Evolutionary conservation across 164 flowering plant species (phyloP).

Genomic region (Sedum album): DNA sequence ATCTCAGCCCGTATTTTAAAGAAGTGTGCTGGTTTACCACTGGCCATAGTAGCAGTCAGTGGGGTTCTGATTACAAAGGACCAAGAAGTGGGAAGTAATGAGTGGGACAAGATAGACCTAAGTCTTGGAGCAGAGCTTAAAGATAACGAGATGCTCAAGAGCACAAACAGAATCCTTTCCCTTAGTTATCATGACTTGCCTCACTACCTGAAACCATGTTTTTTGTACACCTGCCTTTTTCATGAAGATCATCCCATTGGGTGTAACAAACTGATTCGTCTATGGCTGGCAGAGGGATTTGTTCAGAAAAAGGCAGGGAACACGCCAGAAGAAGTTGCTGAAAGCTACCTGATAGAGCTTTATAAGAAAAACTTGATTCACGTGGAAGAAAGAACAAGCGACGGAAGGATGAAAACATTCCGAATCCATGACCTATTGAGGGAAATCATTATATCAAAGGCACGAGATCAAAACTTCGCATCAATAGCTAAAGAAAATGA

Average conservation of each 20-base stretch:
- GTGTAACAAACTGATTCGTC: constrained; percentile 14
- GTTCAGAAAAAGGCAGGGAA: constrained; percentile 8
- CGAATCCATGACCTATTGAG: constrained; percentile 17
- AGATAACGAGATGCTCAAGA: constrained; percentile 9
- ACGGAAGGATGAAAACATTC: neutral
- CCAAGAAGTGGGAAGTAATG: neutral
- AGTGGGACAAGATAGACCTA: constrained; percentile 16
- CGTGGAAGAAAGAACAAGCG: neutral
- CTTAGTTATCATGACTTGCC: constrained; percentile 25
- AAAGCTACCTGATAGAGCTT: constrained; percentile 23
- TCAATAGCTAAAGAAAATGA: neutral
- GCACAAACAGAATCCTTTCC: constrained; percentile 11
- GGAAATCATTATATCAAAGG: constrained; percentile 16
- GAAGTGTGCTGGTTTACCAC: constrained; percentile 20
- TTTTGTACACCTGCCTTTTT: constrained; percentile 23
- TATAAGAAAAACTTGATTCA: constrained; percentile 21
- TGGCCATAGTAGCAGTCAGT: constrained; percentile 20
- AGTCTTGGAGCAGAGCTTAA: constrained; percentile 12
- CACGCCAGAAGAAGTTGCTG: constrained; percentile 20
- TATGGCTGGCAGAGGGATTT: constrained; percentile 25
- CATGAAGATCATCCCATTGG: constrained; percentile 19
- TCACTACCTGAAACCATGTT: constrained; percentile 23
- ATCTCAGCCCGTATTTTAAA: constrained; percentile 5
- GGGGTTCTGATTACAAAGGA: constrained; percentile 15
- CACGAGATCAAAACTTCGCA: constrained; percentile 8